A percentile compares a stretch with the other conserved stretches of the same genome.
phyloP scores from a whole-genome alignment of 2,329 filamentous ascomycete genomes.

The Sclerotinia subarctica region DNA sequence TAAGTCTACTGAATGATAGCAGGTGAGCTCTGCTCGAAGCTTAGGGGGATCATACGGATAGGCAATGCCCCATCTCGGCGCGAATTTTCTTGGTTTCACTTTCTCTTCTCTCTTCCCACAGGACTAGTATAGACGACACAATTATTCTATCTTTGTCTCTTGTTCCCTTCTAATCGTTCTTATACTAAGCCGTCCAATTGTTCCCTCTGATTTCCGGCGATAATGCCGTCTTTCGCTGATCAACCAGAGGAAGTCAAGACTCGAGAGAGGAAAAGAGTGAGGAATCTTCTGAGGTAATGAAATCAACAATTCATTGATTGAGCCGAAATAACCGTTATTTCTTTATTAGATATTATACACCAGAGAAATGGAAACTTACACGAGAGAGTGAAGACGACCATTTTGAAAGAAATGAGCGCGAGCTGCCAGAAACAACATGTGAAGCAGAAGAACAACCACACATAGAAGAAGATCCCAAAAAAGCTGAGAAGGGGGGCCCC shows the following conservation, averaged over 20 bases:
- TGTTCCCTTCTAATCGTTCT: not conserved
- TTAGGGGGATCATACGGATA: not conserved
- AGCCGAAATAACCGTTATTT: too few species aligned
- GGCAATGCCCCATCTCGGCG: too few species aligned
- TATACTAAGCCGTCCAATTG: not conserved
- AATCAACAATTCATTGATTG: not conserved
- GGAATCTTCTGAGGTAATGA: conserved; percentile 18
- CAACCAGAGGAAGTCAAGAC: not conserved
- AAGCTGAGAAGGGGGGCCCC: conserved; percentile 3
- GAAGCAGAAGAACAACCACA: not conserved
- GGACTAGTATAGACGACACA: too few species aligned
- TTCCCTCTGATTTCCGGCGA: not conserved
- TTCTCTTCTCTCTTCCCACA: not conserved
- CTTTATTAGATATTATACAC: conserved; percentile 20
- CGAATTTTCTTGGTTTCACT: not conserved
- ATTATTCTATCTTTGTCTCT: not conserved
- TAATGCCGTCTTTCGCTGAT: not conserved
- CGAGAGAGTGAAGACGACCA: conserved; percentile 7
- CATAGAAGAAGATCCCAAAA: not conserved
- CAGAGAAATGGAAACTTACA: conserved; percentile 8
- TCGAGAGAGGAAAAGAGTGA: conserved; percentile 17
- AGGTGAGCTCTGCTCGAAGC: not conserved
- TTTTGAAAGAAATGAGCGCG: not conserved
- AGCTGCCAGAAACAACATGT: not conserved
- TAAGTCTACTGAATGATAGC: not conserved